Conservation (phyloP, 140 eudicot species). For the Senecio squalidus region DNA sequence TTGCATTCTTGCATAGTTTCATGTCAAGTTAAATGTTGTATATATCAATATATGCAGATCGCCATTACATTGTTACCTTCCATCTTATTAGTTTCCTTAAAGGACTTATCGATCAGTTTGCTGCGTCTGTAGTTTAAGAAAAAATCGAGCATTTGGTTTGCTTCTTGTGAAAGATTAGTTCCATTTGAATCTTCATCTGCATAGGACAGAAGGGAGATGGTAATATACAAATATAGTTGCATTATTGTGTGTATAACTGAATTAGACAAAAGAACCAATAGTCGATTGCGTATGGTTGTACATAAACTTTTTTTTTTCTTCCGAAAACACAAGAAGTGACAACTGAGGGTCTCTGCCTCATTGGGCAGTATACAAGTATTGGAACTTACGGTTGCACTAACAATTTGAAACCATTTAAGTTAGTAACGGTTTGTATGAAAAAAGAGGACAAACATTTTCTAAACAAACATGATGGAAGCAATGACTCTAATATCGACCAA, state of each 20-base stretch:
- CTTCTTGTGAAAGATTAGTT: neutral
- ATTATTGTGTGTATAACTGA: neutral
- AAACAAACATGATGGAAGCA: constrained; percentile 4
- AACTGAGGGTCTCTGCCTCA: neutral
- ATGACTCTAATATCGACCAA: neutral
- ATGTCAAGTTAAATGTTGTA: constrained; percentile 9
- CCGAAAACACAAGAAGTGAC: neutral
- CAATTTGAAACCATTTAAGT: neutral
- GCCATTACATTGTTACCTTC: neutral
- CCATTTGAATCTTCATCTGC: neutral
- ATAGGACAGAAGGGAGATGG: neutral
- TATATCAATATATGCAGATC: constrained; percentile 1
- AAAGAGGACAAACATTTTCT: neutral
- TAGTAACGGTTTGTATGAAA: neutral
- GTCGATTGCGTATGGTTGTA: too few species aligned
- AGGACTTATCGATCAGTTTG: neutral
- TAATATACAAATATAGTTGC: neutral
- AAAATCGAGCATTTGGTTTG: too few species aligned
- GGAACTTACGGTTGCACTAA: neutral
- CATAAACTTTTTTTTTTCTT: too few species aligned
- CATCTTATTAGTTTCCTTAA: neutral
- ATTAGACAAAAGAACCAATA: neutral
- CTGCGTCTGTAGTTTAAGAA: too few species aligned
- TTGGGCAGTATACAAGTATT: neutral
- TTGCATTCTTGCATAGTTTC: neutral